phyloP scores from a whole-genome alignment of 345 rosid species.

The Acer saccharum region DNA sequence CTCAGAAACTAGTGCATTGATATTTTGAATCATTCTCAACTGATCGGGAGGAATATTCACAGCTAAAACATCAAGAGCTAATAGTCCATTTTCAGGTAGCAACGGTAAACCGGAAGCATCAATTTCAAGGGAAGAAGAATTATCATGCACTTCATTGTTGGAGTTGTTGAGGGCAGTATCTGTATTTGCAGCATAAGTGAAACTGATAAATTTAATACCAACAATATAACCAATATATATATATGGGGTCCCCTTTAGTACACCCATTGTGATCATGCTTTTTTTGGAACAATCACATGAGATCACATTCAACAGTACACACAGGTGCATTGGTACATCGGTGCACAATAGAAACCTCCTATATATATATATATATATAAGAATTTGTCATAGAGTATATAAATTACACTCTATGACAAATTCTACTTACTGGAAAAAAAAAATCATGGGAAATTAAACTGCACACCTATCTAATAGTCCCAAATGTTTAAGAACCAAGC shows the following conservation, averaged over 20 bases:
- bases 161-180: conserved; percentile 41
- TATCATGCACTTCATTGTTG: conserved; percentile 39
- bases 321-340: too few relatives aligned
- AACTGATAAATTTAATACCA: conserved; percentile 9
- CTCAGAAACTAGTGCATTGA: conserved; percentile 71
- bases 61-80: conserved; percentile 55
- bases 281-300: too few relatives aligned
- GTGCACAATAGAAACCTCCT: too few relatives aligned
- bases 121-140: conserved; percentile 36
- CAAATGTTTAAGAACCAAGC: background rate
- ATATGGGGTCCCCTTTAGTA: too few relatives aligned
- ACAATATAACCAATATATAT: conserved; percentile 7
- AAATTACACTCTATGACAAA: background rate
- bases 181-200: conserved; percentile 21
- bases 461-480: background rate
- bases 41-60: conserved; percentile 80
- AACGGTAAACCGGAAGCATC: conserved; percentile 38
- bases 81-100: conserved; percentile 46
- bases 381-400: too few relatives aligned
- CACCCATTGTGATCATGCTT: too few relatives aligned
- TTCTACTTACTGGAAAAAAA: background rate
- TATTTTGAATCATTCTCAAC: conserved; percentile 70
- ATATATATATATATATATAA: too few relatives aligned
- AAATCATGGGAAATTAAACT: background rate
- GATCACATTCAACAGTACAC: too few relatives aligned